Evolutionary conservation across 306 rosid genomes (phyloP).

Genomic region (Casuarina glauca): DNA sequence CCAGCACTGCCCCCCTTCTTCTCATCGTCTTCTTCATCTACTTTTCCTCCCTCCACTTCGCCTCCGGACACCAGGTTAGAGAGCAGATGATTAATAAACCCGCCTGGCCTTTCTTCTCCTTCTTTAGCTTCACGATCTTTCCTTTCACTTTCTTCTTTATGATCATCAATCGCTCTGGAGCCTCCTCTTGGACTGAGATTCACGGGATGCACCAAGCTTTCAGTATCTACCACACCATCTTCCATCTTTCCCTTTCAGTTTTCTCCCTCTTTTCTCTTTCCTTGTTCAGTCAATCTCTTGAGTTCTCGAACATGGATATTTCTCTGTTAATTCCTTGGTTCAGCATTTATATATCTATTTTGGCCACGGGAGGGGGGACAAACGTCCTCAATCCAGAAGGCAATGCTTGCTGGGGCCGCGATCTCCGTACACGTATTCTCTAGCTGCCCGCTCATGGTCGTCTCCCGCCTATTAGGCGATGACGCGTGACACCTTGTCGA

Average conservation of each 20-base stretch:
- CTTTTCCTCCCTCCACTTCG: slow-evolving; percentile 8
- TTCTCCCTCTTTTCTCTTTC: neutral
- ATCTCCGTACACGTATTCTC: slow-evolving; percentile 25
- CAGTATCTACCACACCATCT: slow-evolving; percentile 23
- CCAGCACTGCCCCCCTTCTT: slow-evolving; percentile 8
- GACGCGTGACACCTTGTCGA: slow-evolving; percentile 7
- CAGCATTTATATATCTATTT: neutral
- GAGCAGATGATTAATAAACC: slow-evolving; percentile 21
- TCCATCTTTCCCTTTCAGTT: slow-evolving; percentile 24
- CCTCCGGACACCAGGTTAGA: slow-evolving; percentile 17
- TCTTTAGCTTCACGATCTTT: neutral
- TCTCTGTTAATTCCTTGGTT: too few relatives aligned
- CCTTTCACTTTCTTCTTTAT: neutral
- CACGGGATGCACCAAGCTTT: neutral
- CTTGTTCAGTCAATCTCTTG: neutral
- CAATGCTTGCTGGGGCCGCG: neutral
- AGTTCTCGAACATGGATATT: neutral
- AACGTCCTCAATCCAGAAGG: neutral
- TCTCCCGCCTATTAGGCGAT: neutral
- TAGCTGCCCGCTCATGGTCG: slow-evolving; percentile 2
- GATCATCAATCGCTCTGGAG: neutral
- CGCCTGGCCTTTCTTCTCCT: slow-evolving; percentile 4
- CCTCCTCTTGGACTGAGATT: slow-evolving; percentile 6
- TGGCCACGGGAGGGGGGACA: neutral
- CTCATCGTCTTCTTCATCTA: slow-evolving; percentile 4